phyloP scores from a whole-genome alignment of 148 eudicot species.

The Diospyros kaki region DNA sequence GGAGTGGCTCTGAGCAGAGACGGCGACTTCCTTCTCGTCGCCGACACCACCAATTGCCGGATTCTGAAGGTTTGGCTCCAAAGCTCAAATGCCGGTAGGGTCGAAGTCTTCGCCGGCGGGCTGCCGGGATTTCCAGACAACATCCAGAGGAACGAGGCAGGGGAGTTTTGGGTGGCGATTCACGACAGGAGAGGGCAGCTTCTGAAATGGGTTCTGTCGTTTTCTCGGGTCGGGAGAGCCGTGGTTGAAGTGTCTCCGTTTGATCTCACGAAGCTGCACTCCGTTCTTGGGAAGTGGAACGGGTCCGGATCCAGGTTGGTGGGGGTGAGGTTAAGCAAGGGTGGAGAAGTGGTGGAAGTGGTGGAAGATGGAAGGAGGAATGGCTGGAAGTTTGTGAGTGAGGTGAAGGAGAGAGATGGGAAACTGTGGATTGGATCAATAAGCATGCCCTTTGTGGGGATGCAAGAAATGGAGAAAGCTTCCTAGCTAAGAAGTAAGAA shows the following conservation, averaged over 20 bases:
- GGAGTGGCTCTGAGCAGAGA: slow-evolving; percentile 67
- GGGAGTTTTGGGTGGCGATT: slow-evolving; percentile 81
- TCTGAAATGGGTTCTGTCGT: slow-evolving; percentile 37
- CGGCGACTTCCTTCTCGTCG: slow-evolving; percentile 41
- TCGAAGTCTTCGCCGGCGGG: slow-evolving; percentile 33
- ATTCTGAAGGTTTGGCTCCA: slow-evolving; percentile 47
- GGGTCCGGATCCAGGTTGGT: slow-evolving; percentile 64
- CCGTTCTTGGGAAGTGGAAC: slow-evolving; percentile 27
- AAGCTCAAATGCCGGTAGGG: slow-evolving; percentile 26
- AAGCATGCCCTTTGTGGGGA: slow-evolving; percentile 42
- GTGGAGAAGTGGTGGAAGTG: slow-evolving; percentile 49
- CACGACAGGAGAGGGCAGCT: slow-evolving; percentile 37
- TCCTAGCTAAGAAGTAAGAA: not conserved
- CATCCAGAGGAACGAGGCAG: slow-evolving; percentile 40
- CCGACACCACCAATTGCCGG: slow-evolving; percentile 53
- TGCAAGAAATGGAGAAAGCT: slow-evolving; percentile 14
- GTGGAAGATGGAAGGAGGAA: slow-evolving; percentile 51
- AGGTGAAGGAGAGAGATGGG: slow-evolving; percentile 68
- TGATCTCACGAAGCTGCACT: slow-evolving; percentile 27
- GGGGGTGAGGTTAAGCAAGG: slow-evolving; percentile 50
- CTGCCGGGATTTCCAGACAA: slow-evolving; percentile 62
- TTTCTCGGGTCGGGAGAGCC: slow-evolving; percentile 42
- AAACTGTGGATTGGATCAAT: slow-evolving; percentile 81
- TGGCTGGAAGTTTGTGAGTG: slow-evolving; percentile 64
- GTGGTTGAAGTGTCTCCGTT: slow-evolving; percentile 40